Evolutionary conservation across 2,329 filamentous ascomycete species (phyloP).

Genomic region (Trichoderma sp.): DNA sequence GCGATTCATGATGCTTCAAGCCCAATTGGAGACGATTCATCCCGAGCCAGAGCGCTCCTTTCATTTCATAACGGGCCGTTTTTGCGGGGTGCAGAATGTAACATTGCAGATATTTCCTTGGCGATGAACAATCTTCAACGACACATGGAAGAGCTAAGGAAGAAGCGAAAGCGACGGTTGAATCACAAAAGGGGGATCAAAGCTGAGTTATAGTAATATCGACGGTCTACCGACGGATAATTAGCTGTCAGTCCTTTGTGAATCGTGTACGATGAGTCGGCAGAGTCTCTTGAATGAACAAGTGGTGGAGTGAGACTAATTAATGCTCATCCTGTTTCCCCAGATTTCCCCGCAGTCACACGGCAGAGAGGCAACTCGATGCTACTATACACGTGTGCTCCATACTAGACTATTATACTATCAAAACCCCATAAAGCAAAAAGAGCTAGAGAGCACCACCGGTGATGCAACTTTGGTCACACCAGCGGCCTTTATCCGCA

Average conservation of each 20-base stretch:
- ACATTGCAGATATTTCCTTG: neutral
- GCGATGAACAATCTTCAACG: neutral
- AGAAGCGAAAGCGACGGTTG: neutral
- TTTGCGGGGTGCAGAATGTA: neutral
- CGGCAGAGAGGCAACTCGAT: neutral
- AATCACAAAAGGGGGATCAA: neutral
- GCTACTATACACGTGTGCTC: neutral
- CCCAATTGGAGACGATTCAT: neutral
- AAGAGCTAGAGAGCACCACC: neutral
- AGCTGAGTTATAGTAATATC: neutral
- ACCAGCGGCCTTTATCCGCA: neutral
- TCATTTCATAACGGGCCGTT: neutral
- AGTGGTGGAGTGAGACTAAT: neutral
- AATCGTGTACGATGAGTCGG: neutral
- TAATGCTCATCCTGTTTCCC: neutral
- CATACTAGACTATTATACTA: neutral
- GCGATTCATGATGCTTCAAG: neutral
- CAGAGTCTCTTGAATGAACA: neutral
- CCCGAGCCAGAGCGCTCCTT: neutral
- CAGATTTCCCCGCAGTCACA: slow-evolving; percentile 13
- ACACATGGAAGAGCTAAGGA: neutral
- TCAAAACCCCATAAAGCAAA: neutral
- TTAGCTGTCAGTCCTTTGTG: neutral
- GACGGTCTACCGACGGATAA: slow-evolving; percentile 5
- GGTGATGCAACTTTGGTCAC: neutral